Conservation (phyloP, 257 asterid species). For the Jacaranda copaia region DNA sequence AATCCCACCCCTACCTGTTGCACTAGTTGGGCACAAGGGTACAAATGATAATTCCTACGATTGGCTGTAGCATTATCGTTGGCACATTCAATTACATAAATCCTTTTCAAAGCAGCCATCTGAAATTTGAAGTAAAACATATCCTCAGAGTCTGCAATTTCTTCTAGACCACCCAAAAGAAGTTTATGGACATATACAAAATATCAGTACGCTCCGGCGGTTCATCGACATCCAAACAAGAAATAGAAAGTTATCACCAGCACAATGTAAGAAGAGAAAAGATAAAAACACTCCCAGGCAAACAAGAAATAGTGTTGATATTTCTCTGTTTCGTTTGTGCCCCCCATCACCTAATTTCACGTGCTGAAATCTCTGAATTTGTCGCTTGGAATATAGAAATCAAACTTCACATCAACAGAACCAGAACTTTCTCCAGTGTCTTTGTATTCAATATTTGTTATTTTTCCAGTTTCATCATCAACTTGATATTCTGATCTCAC, state of each 20-base stretch:
- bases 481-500: slow-evolving; percentile 57
- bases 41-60: too few relatives aligned
- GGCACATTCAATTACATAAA: too few relatives aligned
- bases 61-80: too few relatives aligned
- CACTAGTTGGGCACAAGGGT: too few relatives aligned
- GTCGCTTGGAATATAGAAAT: slow-evolving; percentile 65
- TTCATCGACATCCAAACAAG: neutral
- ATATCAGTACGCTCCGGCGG: neutral
- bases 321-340: neutral
- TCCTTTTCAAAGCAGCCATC: neutral
- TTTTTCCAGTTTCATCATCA: slow-evolving; percentile 64
- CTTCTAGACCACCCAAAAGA: neutral
- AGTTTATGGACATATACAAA: neutral
- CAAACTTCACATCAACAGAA: slow-evolving; percentile 79
- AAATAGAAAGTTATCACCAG: neutral
- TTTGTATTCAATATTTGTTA: slow-evolving; percentile 64
- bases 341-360: slow-evolving; percentile 11
- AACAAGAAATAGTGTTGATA: neutral
- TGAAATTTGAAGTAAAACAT: neutral
- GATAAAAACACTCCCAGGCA: neutral
- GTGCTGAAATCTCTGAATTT: slow-evolving; percentile 33
- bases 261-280: neutral
- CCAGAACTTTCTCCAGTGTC: slow-evolving; percentile 71
- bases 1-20: too few relatives aligned
- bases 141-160: neutral